phyloP scores from a whole-genome alignment of 164 flowering plant species.

The Macadamia integrifolia region DNA sequence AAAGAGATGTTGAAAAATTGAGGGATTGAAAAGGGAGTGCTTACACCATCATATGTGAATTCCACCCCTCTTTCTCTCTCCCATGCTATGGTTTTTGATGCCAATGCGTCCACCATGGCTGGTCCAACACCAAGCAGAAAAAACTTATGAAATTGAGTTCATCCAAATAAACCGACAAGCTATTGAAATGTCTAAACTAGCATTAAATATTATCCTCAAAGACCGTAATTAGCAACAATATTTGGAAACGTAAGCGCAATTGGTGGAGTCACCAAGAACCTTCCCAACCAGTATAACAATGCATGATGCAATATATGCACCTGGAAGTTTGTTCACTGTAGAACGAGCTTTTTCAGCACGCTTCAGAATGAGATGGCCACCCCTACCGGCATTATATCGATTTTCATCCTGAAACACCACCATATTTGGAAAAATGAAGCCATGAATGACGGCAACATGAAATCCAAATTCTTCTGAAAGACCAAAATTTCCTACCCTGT shows the following conservation, averaged over 20 bases:
- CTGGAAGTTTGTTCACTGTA: constrained; percentile 59
- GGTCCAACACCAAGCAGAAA: constrained; percentile 16
- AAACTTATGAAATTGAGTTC: background rate
- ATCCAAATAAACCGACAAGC: background rate
- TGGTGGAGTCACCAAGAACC: background rate
- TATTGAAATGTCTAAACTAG: no score
- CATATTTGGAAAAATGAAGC: constrained; percentile 1
- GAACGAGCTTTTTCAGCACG: constrained; percentile 81
- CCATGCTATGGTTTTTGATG: constrained; percentile 48
- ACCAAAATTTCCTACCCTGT: constrained; percentile 35
- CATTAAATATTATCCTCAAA: background rate
- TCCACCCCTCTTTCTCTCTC: constrained; percentile 52
- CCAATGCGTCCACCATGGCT: constrained; percentile 62
- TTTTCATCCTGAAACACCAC: constrained; percentile 52
- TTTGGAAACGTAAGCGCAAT: background rate
- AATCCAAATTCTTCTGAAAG: background rate
- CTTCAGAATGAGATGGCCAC: constrained; percentile 64
- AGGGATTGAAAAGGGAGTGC: constrained; percentile 9
- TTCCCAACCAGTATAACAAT: background rate
- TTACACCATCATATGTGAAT: constrained; percentile 69
- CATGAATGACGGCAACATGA: background rate
- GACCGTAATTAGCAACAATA: background rate
- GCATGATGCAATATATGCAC: constrained; percentile 24
- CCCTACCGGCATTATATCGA: constrained; percentile 74
- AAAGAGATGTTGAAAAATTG: no score